A percentile compares a stretch with the other conserved stretches of the same genome.
Evolutionary conservation across 2,329 filamentous ascomycete genomes (phyloP).

Genomic region (Alternaria sp.): DNA sequence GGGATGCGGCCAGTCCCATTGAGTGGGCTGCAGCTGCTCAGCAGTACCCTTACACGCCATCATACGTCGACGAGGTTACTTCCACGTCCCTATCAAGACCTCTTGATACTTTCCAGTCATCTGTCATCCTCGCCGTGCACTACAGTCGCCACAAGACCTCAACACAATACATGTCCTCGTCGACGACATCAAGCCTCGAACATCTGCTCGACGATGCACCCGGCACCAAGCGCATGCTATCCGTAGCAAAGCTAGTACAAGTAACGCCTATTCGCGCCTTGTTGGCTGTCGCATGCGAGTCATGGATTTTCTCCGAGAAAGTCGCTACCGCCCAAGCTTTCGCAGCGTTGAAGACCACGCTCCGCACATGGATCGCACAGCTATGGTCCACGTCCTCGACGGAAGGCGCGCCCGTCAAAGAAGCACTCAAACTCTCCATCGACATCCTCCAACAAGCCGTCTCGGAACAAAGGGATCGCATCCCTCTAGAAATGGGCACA

Average conservation of each 20-base stretch:
- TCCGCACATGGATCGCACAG: conserved; percentile 46
- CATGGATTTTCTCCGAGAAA: conserved; percentile 55
- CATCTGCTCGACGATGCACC: conserved; percentile 32
- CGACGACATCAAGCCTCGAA: conserved; percentile 23
- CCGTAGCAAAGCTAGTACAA: conserved; percentile 47
- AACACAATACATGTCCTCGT: conserved; percentile 18
- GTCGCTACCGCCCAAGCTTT: conserved; percentile 44
- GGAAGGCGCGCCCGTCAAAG: conserved; percentile 20
- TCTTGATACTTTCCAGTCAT: conserved; percentile 46
- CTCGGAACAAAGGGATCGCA: conserved; percentile 18
- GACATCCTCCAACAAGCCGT: conserved; percentile 35
- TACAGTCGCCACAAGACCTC: conserved; percentile 32
- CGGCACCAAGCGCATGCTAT: conserved; percentile 36
- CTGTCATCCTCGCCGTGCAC: conserved; percentile 45
- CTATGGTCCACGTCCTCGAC: conserved; percentile 29
- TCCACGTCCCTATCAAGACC: conserved; percentile 10
- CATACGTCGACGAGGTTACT: conserved; percentile 35
- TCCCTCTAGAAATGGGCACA: conserved; percentile 33
- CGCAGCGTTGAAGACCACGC: conserved; percentile 34
- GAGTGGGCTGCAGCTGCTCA: conserved; percentile 34
- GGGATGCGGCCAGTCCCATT: conserved; percentile 40
- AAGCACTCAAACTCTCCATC: conserved; percentile 37
- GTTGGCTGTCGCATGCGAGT: conserved; percentile 53
- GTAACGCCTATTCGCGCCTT: conserved; percentile 50
- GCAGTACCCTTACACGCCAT: conserved; percentile 24